Evolutionary conservation across 345 rosid species (phyloP).

Genomic region (Carallia brachiata): DNA sequence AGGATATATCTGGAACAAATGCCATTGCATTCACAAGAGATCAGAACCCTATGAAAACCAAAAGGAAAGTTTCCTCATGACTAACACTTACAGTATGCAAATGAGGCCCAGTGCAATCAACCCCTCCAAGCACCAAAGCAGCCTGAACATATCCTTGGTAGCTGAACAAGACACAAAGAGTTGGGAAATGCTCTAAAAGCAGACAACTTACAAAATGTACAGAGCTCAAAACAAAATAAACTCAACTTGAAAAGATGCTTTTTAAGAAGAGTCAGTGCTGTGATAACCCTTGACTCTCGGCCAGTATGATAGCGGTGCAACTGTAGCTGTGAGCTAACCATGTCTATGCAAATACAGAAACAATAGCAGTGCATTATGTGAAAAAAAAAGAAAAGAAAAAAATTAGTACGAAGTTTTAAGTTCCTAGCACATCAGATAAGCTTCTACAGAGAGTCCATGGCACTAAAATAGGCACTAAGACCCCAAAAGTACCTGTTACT

Average conservation of each 20-base stretch:
- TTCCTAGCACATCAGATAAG: background rate
- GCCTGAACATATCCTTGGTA: conserved; percentile 76
- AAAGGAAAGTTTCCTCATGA: conserved; percentile 3
- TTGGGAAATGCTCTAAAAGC: conserved; percentile 18
- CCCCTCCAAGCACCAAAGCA: conserved; percentile 90
- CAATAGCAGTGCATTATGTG: conserved; percentile 1
- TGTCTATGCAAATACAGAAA: conserved; percentile 39
- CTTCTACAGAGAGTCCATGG: background rate
- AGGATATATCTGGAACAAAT: conserved; percentile 61
- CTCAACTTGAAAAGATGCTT: conserved; percentile 68
- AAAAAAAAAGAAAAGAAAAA: background rate
- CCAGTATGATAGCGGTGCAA: conserved; percentile 78
- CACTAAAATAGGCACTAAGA: background rate
- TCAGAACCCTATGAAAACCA: background rate
- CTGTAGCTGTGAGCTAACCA: conserved; percentile 84
- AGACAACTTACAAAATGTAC: conserved; percentile 1
- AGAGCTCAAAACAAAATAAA: conserved; percentile 8
- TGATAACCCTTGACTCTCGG: conserved; percentile 74
- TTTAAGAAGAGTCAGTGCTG: conserved; percentile 80
- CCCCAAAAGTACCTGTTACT: conserved; percentile 61
- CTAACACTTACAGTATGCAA: conserved; percentile 61
- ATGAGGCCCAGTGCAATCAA: conserved; percentile 81
- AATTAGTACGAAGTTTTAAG: background rate
- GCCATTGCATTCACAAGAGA: conserved; percentile 14
- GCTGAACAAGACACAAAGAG: conserved; percentile 36